Evolutionary conservation across 2,329 filamentous ascomycete genomes (phyloP), one percentile per base, ranked within the genome.

Genomic region (Metarhizium rileyi): DNA sequence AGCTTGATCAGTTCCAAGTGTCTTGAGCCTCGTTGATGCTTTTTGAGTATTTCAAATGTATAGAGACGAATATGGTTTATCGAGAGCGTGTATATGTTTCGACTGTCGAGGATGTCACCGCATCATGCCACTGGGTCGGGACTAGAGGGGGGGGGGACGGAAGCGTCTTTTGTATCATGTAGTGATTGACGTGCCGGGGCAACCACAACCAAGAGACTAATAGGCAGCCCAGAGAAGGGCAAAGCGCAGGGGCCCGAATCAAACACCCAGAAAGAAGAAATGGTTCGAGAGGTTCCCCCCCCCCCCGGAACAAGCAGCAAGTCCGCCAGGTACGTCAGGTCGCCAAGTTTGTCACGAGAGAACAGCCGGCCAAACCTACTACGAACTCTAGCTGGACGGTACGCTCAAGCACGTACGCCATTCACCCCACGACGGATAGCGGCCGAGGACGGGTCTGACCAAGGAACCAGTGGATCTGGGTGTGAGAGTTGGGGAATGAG

Each of bases 251-350:
- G 59, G 63, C 62, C 62, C 62, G 66, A 63, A 65, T 65, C 59
- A 59, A 55, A 60, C 60, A 53, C 57, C 67, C 67, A 61, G 61
- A 67, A 66, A 59, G 60, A 65, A 66, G 61, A n/a, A 68, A 67
- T 68, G 61, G 60, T 57, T n/a, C 65, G 63, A 63, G 62, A 64
- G 57, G 48, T 28, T 57, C 53, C 56, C 53, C 54, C 50, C 53
- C 56, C 53, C 54, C 50, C 56, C 53, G 57, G 55, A 55, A 55
- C 51, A 28, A 53, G 33, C 45, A 49, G 47, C 49, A 46, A 44
- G 35, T 45, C 53, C 44, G 42, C 26, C 30, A 45, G 50, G 52
- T 27, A 47, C 25, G 40, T 52, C 47, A 52, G 40, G 25, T 26
- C 38, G 26, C 23, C 45, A 30, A 44, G 23, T 22, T 38, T 42